Percentiles rank a stretch among this genome's conserved stretches.
Evolutionary conservation across 1,139 yeast species (phyloP).

Genomic region (Geotrichum reessii): DNA sequence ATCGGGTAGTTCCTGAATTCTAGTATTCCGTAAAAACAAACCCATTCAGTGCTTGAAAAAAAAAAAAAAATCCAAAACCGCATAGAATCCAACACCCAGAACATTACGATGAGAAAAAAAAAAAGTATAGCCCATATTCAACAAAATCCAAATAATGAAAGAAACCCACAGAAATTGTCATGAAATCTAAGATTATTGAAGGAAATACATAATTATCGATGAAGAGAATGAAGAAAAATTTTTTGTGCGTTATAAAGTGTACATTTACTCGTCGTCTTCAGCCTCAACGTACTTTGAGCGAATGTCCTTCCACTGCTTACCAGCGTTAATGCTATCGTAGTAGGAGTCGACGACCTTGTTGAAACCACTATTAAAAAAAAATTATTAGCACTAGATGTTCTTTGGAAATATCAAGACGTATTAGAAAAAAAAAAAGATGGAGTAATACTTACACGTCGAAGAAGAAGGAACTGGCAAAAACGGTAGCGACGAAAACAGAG

Average conservation of each 20-base stretch:
- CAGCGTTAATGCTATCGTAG: constrained; percentile 86
- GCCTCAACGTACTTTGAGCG: constrained; percentile 49
- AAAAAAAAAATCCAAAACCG: background rate
- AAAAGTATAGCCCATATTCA: too few relatives aligned
- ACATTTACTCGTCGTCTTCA: constrained; percentile 32
- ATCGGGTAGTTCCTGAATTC: too few relatives aligned
- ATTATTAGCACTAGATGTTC: background rate
- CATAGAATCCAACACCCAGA: background rate
- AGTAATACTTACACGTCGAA: constrained; percentile 57
- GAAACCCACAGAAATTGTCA: background rate
- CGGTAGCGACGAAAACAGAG: constrained; percentile 80
- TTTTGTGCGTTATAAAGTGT: background rate
- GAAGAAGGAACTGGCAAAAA: constrained; percentile 80
- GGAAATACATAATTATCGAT: background rate
- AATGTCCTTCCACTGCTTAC: constrained; percentile 96
- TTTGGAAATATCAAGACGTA: background rate
- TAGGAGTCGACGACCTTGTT: constrained; percentile 71
- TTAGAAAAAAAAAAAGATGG: constrained; percentile 20
- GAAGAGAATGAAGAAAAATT: background rate
- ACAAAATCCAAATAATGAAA: background rate
- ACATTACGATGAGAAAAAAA: background rate
- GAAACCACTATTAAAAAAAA: constrained; percentile 43
- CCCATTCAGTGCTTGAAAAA: too few relatives aligned
- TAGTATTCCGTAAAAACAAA: too few relatives aligned
- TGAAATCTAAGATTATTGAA: background rate